Conservation (phyloP, 805 yeast species). For the Nakazawaea ambrosiae region DNA sequence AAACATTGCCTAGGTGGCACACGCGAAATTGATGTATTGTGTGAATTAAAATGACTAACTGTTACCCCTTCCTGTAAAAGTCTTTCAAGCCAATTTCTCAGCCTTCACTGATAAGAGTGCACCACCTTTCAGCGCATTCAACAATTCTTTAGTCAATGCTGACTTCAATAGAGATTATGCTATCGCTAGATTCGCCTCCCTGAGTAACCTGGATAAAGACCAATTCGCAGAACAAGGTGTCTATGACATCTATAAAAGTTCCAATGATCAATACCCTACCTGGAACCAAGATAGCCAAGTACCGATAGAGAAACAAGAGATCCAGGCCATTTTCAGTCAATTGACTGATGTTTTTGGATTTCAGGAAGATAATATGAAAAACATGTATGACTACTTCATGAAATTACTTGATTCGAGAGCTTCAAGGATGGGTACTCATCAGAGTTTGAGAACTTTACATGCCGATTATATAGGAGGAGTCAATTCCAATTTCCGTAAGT, state of each 20-base stretch:
- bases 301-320: slow-evolving; percentile 46
- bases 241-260: slow-evolving; percentile 34
- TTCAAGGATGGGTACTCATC: slow-evolving; percentile 49
- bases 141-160: slow-evolving; percentile 35
- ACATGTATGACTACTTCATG: slow-evolving; percentile 58
- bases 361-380: slow-evolving; percentile 56
- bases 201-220: slow-evolving; percentile 24
- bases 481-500: slow-evolving; percentile 60
- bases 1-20: no score
- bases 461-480: slow-evolving; percentile 72
- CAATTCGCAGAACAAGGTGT: slow-evolving; percentile 32
- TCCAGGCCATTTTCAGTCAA: slow-evolving; percentile 48
- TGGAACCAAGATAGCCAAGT: slow-evolving; percentile 37
- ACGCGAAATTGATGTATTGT: no score
- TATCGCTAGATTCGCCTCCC: slow-evolving; percentile 17
- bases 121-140: slow-evolving; percentile 32
- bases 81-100: no score
- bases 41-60: no score
- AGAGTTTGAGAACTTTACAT: slow-evolving; percentile 55
- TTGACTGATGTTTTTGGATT: slow-evolving; percentile 56
- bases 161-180: slow-evolving; percentile 27
- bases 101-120: slow-evolving; percentile 8
- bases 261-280: slow-evolving; percentile 47
- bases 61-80: no score
- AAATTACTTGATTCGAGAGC: slow-evolving; percentile 61